Conservation (phyloP, 2,329 filamentous ascomycete species). For the Pseudogymnoascus sp. region DNA sequence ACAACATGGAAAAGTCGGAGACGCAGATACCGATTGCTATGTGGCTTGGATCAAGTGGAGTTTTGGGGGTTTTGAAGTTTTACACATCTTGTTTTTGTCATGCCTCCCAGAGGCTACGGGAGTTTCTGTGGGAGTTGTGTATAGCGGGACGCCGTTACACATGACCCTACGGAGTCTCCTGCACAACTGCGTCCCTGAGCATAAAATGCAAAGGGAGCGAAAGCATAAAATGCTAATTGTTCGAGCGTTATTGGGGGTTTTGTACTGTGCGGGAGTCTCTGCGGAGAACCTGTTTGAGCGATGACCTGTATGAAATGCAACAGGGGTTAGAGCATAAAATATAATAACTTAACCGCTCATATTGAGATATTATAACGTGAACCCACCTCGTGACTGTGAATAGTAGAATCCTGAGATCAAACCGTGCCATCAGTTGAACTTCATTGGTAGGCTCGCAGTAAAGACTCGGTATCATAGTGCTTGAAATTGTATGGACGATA, state of each 20-base stretch:
- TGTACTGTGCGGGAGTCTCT: not conserved
- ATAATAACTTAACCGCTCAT: not conserved
- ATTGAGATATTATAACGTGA: not conserved
- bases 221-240: not conserved
- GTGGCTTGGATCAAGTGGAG: not conserved
- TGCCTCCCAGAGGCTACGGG: not conserved
- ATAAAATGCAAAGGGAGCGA: not conserved
- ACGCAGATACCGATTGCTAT: not conserved
- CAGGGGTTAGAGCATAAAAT: constrained; percentile 2
- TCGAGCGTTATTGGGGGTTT: not conserved
- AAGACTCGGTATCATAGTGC: not conserved
- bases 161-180: not conserved
- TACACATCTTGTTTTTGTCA: not conserved
- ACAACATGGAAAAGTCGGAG: not conserved
- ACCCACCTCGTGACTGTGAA: not conserved
- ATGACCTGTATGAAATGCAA: constrained; percentile 7
- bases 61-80: not conserved
- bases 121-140: not conserved
- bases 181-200: constrained; percentile 1
- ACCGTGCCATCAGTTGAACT: not conserved
- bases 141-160: not conserved
- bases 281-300: not conserved
- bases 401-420: not conserved
- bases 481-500: not conserved
- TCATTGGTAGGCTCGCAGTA: not conserved